Base-by-base conservation (phyloP, 768 basidiomycete genomes). In the Dioszegia aurantiaca region DNA sequence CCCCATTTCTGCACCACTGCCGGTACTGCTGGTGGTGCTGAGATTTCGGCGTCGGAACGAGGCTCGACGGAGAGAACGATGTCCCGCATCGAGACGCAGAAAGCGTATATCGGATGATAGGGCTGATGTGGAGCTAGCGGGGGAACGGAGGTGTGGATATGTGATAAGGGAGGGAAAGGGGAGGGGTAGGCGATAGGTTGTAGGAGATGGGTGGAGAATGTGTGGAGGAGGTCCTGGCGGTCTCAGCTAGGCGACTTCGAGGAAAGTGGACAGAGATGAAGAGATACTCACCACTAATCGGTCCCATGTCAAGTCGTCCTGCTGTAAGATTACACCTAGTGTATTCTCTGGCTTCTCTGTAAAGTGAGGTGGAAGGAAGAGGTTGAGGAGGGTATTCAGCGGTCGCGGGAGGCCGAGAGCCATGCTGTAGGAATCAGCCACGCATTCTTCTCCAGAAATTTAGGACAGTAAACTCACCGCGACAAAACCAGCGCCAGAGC, bases 91-190 rank as follows among this genome's bases (percentile, higher is more conserved):
- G 61, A 48, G 1, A 49, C 60, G 57, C 70, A 72, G 41, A 72
- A 72, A 14, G 51, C 62, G 64, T 72, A 69, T 30, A 72, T 69
- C n/a, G 28, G 48, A 44, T 72, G 70, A 3, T 65, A 59, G n/a
- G 56, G 66, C 24, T 61, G 62, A 42, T 69, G 68, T 6, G 68
- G 62, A 16, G 68, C 63, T 4, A 72, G 66, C 3, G 68, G 64
- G 8, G 68, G 68, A 3, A 68, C 48, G 4, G 70, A 60, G 0
- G 60, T 42, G 53, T 66, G 64, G 37, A 72, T 64, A 27, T 63
- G 65, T 2, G 59, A 30, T 33, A 65, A 48, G 16, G 65, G 56
- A 9, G 70, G 68, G 41, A 72, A 59, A 6, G 70, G 70, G 43
- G 65, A 65, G 1, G 70, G 70, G 40, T 72, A 72, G 24, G 58